phyloP scores from a whole-genome alignment of 331 rosid genomes.

The Malus hybrid region DNA sequence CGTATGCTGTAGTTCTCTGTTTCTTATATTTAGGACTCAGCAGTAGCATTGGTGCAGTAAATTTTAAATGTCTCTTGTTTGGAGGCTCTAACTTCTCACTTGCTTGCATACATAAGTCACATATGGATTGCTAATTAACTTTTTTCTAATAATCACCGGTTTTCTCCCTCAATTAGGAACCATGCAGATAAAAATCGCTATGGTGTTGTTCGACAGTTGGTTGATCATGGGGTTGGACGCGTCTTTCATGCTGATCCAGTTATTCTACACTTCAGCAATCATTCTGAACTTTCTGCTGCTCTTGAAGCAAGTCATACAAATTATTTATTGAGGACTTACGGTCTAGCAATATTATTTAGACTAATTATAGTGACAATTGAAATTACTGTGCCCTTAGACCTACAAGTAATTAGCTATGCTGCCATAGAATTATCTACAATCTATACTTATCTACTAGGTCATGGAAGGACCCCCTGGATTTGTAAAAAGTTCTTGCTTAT shows the following conservation, averaged over 20 bases:
- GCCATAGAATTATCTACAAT: not conserved
- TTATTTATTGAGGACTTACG: not conserved
- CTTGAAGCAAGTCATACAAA: not conserved
- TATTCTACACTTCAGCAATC: constrained; percentile 70
- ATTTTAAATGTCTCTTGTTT: not conserved
- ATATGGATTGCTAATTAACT: not conserved
- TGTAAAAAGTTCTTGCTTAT: not conserved
- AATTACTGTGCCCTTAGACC: not conserved
- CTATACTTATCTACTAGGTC: not conserved
- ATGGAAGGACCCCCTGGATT: not conserved
- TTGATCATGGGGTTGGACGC: constrained; percentile 89
- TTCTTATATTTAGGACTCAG: not conserved
- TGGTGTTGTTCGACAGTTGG: constrained; percentile 79
- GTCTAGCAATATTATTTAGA: not conserved
- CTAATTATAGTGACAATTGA: not conserved
- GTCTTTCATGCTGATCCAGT: constrained; percentile 93
- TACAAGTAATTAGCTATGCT: not conserved
- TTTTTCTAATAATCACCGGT: constrained; percentile 5
- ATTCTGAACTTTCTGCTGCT: constrained; percentile 4
- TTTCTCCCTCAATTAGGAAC: constrained; percentile 34
- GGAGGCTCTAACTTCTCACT: not conserved
- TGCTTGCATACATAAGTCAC: not conserved
- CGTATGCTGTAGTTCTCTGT: not conserved
- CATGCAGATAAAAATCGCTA: constrained; percentile 78
- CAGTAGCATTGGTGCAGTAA: not conserved